Conservation (phyloP, 768 basidiomycete genomes). For the Leccinum aurantiacum region DNA sequence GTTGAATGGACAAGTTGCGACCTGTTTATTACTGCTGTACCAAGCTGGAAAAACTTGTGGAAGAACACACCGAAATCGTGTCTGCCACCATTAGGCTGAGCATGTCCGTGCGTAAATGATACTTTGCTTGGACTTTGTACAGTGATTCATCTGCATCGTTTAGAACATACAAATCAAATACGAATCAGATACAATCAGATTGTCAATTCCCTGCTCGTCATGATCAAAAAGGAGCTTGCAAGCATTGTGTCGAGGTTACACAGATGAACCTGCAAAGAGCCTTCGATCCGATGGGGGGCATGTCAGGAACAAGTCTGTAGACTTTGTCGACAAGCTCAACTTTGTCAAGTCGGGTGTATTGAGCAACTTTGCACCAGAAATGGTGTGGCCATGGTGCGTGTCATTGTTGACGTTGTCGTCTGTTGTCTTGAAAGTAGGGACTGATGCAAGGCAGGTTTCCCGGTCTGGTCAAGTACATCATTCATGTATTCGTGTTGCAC, state of each 20-base stretch:
- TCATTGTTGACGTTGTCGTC: background rate
- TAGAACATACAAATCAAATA: constrained; percentile 23
- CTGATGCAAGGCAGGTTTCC: constrained; percentile 45
- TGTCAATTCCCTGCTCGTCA: constrained; percentile 60
- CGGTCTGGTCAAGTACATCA: constrained; percentile 72
- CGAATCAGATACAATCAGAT: constrained; percentile 49
- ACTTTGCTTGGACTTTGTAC: background rate
- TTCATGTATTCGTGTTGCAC: constrained; percentile 87
- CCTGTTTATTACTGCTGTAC: constrained; percentile 49
- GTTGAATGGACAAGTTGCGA: constrained; percentile 75
- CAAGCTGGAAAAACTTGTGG: constrained; percentile 25
- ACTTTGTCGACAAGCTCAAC: constrained; percentile 71
- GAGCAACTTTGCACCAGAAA: constrained; percentile 70
- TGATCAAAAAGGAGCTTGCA: constrained; percentile 78
- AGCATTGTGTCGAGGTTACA: constrained; percentile 74
- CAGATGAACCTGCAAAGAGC: constrained; percentile 74
- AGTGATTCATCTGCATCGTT: background rate
- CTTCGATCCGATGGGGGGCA: constrained; percentile 62
- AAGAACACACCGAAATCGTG: constrained; percentile 39
- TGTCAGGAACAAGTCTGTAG: constrained; percentile 58
- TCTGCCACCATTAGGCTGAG: constrained; percentile 52
- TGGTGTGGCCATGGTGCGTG: constrained; percentile 67
- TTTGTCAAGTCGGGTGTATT: constrained; percentile 82
- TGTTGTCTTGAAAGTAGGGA: background rate
- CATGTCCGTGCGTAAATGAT: constrained; percentile 50